phyloP scores from a whole-genome alignment of 2,329 filamentous ascomycete species.

The Pseudopyricularia javanii region DNA sequence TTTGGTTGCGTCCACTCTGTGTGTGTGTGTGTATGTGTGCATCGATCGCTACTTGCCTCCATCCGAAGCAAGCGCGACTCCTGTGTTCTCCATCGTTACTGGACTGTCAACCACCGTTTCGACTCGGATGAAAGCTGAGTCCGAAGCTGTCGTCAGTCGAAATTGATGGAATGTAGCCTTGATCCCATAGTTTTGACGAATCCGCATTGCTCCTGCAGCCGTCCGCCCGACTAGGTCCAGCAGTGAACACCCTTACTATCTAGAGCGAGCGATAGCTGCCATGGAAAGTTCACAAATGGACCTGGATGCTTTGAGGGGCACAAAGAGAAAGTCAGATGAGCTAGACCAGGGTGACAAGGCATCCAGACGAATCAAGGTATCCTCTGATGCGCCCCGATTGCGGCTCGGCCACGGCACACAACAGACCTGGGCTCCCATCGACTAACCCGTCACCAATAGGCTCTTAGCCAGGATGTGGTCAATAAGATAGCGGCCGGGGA shows the following conservation, averaged over 20 bases:
- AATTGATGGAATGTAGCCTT: too few species aligned
- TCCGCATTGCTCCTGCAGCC: neutral
- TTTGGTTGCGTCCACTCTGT: neutral
- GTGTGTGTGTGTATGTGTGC: too few species aligned
- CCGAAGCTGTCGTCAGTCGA: too few species aligned
- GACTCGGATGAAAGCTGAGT: too few species aligned
- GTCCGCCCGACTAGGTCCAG: neutral
- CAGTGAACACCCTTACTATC: neutral
- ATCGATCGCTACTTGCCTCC: too few species aligned
- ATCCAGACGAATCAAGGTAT: conserved; percentile 7
- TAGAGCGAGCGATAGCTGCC: neutral
- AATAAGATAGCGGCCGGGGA: conserved; percentile 98
- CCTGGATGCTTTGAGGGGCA: conserved; percentile 20
- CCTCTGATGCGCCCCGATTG: conserved; percentile 11
- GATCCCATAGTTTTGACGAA: too few species aligned
- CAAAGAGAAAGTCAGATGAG: conserved; percentile 13
- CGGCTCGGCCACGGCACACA: conserved; percentile 15
- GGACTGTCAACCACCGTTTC: too few species aligned
- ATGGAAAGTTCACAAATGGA: conserved; percentile 13
- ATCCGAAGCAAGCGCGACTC: too few species aligned
- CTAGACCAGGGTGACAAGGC: neutral
- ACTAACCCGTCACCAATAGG: conserved; percentile 30
- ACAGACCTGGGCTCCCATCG: neutral
- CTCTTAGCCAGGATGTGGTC: conserved; percentile 82
- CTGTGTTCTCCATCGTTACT: too few species aligned